phyloP scores from a whole-genome alignment of 345 rosid species.

The Lumnitzera racemosa region DNA sequence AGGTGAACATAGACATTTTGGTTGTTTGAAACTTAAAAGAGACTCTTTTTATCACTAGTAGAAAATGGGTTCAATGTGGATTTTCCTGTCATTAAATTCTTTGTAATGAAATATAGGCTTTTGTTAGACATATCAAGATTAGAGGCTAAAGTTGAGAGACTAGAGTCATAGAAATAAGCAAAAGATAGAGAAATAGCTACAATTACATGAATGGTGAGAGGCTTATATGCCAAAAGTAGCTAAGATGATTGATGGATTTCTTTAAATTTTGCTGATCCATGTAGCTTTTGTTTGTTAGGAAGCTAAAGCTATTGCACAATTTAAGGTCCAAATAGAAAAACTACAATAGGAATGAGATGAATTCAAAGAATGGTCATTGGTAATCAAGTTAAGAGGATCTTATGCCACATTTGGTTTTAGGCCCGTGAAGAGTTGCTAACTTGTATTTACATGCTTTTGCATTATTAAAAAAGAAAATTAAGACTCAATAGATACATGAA shows the following conservation, averaged over 20 bases:
- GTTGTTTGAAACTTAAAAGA: no score
- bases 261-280: background rate
- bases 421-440: conserved; percentile 11
- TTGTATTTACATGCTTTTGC: conserved; percentile 10
- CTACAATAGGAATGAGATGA: conserved; percentile 93
- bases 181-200: conserved; percentile 95
- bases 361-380: conserved; percentile 95
- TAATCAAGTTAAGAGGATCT: conserved; percentile 54
- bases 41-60: no score
- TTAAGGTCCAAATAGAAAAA: conserved; percentile 85
- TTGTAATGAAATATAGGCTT: conserved; percentile 25
- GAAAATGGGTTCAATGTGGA: no score
- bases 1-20: no score
- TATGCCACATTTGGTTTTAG: background rate
- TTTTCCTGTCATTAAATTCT: no score
- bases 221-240: background rate
- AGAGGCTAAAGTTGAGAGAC: conserved; percentile 90
- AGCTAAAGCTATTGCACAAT: conserved; percentile 81
- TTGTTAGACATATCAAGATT: conserved; percentile 76
- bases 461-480: conserved; percentile 67
- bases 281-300: conserved; percentile 35
- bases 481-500: conserved; percentile 94
- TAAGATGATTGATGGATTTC: background rate
- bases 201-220: conserved; percentile 71
- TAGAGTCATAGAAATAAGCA: conserved; percentile 69